phyloP scores from a whole-genome alignment of 495 filamentous ascomycete genomes.

The Sphaerosporella brunnea region DNA sequence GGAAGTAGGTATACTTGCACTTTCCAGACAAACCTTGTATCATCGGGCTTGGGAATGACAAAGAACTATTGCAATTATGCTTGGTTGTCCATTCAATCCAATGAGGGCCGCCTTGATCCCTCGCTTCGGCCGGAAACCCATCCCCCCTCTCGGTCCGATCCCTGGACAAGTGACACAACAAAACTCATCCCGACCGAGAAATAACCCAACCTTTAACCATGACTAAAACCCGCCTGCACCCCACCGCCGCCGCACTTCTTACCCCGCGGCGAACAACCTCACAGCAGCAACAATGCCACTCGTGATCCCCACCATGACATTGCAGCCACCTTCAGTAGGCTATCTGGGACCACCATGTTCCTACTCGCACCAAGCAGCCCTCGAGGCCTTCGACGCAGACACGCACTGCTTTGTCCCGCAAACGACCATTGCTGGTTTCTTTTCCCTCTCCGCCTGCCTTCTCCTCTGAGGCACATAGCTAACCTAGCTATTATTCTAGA shows the following conservation, averaged over 20 bases:
- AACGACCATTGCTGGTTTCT: conserved; percentile 42
- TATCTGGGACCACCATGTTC: conserved; percentile 73
- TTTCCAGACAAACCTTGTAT: too few relatives aligned
- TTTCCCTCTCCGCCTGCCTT: background rate
- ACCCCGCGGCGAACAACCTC: background rate
- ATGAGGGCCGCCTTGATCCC: too few relatives aligned
- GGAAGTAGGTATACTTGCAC: too few relatives aligned
- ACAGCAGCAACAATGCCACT: background rate
- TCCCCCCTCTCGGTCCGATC: too few relatives aligned
- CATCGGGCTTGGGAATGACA: too few relatives aligned
- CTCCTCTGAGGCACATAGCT: conserved; percentile 21
- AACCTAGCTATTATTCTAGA: conserved; percentile 31
- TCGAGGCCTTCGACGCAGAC: conserved; percentile 40
- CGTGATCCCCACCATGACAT: background rate
- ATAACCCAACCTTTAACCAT: too few relatives aligned
- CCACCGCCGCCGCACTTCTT: background rate
- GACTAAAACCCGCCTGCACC: background rate
- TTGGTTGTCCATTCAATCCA: too few relatives aligned
- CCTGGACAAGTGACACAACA: too few relatives aligned
- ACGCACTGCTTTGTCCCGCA: conserved; percentile 41
- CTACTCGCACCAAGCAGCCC: conserved; percentile 80
- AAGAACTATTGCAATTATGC: too few relatives aligned
- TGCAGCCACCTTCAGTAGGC: conserved; percentile 40
- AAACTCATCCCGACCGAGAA: too few relatives aligned
- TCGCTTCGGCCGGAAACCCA: too few relatives aligned